These are phyloP conservation scores for Trametes polyzona DNA, from an alignment of 1,284 basidiomycete species.

Conservation along the genomic window DNA sequence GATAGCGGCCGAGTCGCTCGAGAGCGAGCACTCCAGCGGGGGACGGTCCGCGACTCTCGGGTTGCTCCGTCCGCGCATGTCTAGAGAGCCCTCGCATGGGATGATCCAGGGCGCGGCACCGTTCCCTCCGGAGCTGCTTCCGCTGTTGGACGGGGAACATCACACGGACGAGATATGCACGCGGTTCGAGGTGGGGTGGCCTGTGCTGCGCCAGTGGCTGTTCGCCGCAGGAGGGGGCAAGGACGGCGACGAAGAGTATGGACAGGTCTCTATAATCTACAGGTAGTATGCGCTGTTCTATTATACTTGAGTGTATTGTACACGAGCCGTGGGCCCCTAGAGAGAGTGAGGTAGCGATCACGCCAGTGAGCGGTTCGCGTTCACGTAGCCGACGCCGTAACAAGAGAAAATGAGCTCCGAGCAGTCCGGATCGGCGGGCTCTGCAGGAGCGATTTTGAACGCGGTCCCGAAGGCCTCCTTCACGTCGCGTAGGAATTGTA, in stretches of 20 bases:
- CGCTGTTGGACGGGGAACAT: slow-evolving; percentile 83
- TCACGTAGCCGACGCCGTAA: slow-evolving; percentile 79
- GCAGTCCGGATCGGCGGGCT: slow-evolving; percentile 51
- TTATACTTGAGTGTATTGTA: slow-evolving; percentile 9
- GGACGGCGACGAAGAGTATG: slow-evolving; percentile 49
- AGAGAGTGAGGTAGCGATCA: slow-evolving; percentile 44
- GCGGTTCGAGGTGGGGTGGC: slow-evolving; percentile 83
- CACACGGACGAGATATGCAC: slow-evolving; percentile 92
- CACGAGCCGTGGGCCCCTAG: no score
- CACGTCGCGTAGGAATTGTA: slow-evolving; percentile 90
- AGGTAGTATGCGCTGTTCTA: slow-evolving; percentile 29
- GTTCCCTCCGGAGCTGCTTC: slow-evolving; percentile 62
- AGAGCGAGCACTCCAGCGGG: slow-evolving; percentile 35
- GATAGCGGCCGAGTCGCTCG: slow-evolving; percentile 25
- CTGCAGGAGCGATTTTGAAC: slow-evolving; percentile 51
- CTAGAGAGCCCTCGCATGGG: slow-evolving; percentile 43
- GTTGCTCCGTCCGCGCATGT: slow-evolving; percentile 49
- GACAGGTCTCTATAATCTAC: slow-evolving; percentile 56
- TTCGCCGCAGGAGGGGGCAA: slow-evolving; percentile 61
- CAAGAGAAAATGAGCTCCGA: slow-evolving; percentile 74
- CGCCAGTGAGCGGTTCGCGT: slow-evolving; percentile 74
- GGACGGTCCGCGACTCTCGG: slow-evolving; percentile 26
- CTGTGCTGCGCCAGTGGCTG: slow-evolving; percentile 79
- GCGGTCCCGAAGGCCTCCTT: slow-evolving; percentile 77
- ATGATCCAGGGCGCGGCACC: slow-evolving; percentile 31